Conservation (phyloP, 1,284 basidiomycete species). For the Apiotrichum siamense region DNA sequence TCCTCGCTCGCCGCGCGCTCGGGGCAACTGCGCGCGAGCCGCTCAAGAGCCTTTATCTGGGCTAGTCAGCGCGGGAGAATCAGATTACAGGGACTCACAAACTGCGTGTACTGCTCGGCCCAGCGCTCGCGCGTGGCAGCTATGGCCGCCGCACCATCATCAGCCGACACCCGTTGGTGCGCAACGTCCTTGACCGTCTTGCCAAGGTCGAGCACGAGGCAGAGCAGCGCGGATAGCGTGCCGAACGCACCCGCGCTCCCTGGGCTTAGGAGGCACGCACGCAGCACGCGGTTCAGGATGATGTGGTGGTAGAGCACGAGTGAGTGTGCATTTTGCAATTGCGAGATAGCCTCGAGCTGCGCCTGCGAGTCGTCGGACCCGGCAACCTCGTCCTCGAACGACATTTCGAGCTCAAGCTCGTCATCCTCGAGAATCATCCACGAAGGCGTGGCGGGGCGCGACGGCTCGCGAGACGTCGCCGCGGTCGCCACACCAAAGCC, state of each 20-base stretch:
- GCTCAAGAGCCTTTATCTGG: not conserved
- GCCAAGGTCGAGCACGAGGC: constrained; percentile 64
- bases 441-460: constrained; percentile 22
- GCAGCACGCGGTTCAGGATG: constrained; percentile 67
- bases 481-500: no score
- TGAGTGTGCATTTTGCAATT: constrained; percentile 60
- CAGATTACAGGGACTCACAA: not conserved
- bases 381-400: constrained; percentile 20
- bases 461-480: constrained; percentile 12
- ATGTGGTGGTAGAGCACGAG: constrained; percentile 63
- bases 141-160: constrained; percentile 54
- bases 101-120: not conserved
- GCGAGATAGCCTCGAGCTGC: constrained; percentile 16
- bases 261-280: constrained; percentile 61
- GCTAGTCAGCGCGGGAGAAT: not conserved
- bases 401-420: constrained; percentile 12
- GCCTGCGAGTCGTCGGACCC: constrained; percentile 28
- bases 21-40: not conserved
- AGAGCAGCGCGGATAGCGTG: constrained; percentile 60
- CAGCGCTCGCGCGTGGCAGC: not conserved
- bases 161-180: constrained; percentile 56
- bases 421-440: constrained; percentile 14
- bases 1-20: not conserved
- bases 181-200: constrained; percentile 61
- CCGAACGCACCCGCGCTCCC: constrained; percentile 60